Evolutionary conservation across 2,329 filamentous ascomycete genomes (phyloP).

Genomic region (Epichloe bromicola): DNA sequence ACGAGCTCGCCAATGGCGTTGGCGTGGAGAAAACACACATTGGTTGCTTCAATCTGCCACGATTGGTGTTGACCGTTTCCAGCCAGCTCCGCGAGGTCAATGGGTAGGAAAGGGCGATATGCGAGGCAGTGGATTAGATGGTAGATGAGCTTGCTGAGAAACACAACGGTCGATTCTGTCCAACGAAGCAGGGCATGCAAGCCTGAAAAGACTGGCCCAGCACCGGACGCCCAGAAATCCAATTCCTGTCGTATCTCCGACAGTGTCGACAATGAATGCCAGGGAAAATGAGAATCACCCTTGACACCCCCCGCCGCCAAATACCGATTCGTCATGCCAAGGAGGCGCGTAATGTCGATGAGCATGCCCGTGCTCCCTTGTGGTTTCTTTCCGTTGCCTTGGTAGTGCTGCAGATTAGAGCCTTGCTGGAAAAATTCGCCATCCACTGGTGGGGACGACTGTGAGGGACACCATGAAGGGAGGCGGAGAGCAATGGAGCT

Average conservation of each 20-base stretch:
- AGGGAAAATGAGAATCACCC: constrained; percentile 81
- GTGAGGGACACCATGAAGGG: constrained; percentile 58
- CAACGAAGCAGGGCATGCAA: constrained; percentile 65
- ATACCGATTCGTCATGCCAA: constrained; percentile 75
- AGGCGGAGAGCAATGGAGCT: constrained; percentile 62
- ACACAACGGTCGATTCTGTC: constrained; percentile 61
- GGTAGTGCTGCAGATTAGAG: constrained; percentile 63
- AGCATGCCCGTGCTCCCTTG: constrained; percentile 70
- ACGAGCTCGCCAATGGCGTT: constrained; percentile 78
- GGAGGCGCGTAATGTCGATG: constrained; percentile 70
- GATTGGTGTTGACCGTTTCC: constrained; percentile 75
- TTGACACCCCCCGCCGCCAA: constrained; percentile 76
- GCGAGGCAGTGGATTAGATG: constrained; percentile 79
- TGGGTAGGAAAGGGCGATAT: constrained; percentile 75
- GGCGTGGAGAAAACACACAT: constrained; percentile 73
- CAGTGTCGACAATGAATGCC: constrained; percentile 74
- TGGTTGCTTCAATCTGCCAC: constrained; percentile 86
- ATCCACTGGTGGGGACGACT: constrained; percentile 49
- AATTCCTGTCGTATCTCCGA: constrained; percentile 78
- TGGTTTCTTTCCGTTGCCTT: constrained; percentile 53
- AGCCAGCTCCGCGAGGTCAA: constrained; percentile 68
- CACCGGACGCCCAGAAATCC: constrained; percentile 71
- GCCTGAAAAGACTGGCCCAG: constrained; percentile 65
- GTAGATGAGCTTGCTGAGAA: constrained; percentile 77
- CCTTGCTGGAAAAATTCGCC: constrained; percentile 71